phyloP scores from a whole-genome alignment of 1,139 yeast species.

The Keqinozyma sinolaborantium region DNA sequence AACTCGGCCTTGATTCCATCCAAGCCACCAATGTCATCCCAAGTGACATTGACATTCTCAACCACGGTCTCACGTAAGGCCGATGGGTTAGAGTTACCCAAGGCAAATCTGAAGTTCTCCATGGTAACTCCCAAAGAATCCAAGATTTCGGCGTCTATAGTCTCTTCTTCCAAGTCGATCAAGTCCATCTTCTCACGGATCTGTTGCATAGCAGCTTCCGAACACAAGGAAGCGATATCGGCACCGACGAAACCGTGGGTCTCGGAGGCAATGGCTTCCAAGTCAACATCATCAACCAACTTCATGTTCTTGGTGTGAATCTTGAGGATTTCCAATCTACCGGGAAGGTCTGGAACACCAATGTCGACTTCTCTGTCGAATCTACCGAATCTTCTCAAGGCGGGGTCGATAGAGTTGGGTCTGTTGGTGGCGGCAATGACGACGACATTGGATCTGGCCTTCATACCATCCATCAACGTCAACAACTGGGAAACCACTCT shows the following conservation, averaged over 20 bases:
- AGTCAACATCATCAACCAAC: slow-evolving; percentile 89
- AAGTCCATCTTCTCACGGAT: slow-evolving; percentile 99
- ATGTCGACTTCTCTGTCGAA: slow-evolving; percentile 98
- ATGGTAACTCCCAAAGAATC: slow-evolving; percentile 97
- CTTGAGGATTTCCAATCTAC: slow-evolving; percentile 93
- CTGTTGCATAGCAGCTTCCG: slow-evolving; percentile 94
- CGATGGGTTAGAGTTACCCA: slow-evolving; percentile 97
- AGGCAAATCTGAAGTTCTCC: slow-evolving; percentile 98
- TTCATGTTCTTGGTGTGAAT: slow-evolving; percentile 93
- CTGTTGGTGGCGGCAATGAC: slow-evolving; percentile 90
- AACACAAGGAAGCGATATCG: slow-evolving; percentile 75
- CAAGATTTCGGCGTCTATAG: slow-evolving; percentile 94
- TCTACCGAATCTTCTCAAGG: slow-evolving; percentile 97
- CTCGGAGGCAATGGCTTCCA: slow-evolving; percentile 72
- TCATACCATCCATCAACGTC: slow-evolving; percentile 99
- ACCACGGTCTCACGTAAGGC: slow-evolving; percentile 99
- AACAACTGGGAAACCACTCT: slow-evolving; percentile 97
- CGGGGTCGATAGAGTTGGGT: slow-evolving; percentile 98
- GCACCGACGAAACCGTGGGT: slow-evolving; percentile 99
- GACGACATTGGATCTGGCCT: slow-evolving; percentile 94
- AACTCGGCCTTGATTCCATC: slow-evolving; percentile 94
- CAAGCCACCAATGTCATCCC: slow-evolving; percentile 97
- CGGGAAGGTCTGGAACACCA: slow-evolving; percentile 98
- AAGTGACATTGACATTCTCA: slow-evolving; percentile 95
- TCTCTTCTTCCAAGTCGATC: slow-evolving; percentile 95